Conservation (phyloP, 129 eudicot species). For the Chrysanthemum makinoi region DNA sequence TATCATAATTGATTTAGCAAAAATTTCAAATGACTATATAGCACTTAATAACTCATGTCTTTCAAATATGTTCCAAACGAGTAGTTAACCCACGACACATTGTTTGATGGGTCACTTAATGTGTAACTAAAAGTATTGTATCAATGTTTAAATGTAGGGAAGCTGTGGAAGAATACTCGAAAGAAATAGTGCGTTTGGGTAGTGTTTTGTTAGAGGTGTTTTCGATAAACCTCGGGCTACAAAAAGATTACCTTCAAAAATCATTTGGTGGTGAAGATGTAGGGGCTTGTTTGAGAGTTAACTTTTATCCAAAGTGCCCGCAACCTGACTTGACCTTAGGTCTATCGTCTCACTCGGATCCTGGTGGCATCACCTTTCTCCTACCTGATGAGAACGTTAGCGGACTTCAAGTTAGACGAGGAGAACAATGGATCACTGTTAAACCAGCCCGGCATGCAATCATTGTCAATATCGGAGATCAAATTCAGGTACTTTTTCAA, state of each 20-base stretch:
- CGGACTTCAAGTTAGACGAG: conserved; percentile 74
- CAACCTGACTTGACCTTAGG: conserved; percentile 87
- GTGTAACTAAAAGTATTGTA: background rate
- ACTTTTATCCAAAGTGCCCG: conserved; percentile 86
- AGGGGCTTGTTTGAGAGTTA: conserved; percentile 80
- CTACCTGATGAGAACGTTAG: conserved; percentile 73
- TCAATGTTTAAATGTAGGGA: conserved; percentile 42
- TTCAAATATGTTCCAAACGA: too few relatives aligned
- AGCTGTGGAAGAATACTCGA: conserved; percentile 60
- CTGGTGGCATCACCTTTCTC: conserved; percentile 84
- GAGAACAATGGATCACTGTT: conserved; percentile 63
- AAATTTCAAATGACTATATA: too few relatives aligned
- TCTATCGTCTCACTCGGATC: conserved; percentile 83
- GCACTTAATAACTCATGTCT: too few relatives aligned
- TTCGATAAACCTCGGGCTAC: conserved; percentile 59
- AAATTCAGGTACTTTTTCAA: conserved; percentile 62
- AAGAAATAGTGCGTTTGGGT: conserved; percentile 55
- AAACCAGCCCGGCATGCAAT: conserved; percentile 78
- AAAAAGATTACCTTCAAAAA: conserved; percentile 53
- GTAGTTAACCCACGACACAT: too few relatives aligned
- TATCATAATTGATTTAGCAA: too few relatives aligned
- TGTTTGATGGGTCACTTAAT: background rate
- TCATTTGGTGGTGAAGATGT: conserved; percentile 75
- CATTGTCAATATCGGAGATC: conserved; percentile 87
- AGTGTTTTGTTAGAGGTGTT: conserved; percentile 48